Percentiles rank a stretch among this genome's conserved stretches.
phyloP scores from a whole-genome alignment of 495 filamentous ascomycete genomes.

The Cetradonia linearis region DNA sequence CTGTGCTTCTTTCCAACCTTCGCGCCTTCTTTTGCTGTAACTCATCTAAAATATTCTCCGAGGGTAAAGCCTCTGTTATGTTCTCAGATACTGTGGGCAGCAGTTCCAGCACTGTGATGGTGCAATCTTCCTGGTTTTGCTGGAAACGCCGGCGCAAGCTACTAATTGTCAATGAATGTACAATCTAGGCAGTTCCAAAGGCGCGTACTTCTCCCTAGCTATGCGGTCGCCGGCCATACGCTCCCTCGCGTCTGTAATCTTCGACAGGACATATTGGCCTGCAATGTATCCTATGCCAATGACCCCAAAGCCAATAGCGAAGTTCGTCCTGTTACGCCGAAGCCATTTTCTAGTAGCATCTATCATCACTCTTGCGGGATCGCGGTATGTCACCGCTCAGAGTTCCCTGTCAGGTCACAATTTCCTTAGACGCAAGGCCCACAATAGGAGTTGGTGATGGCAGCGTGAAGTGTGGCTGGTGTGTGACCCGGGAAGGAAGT shows the following conservation, averaged over 20 bases:
- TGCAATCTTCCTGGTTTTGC: conserved; percentile 98
- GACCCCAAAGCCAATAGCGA: conserved; percentile 78
- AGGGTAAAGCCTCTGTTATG: conserved; percentile 76
- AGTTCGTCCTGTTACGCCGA: conserved; percentile 76
- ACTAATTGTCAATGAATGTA: conserved; percentile 9
- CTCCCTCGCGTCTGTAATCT: conserved; percentile 84
- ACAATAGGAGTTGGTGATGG: neutral
- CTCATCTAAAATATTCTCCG: conserved; percentile 80
- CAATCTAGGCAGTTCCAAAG: neutral
- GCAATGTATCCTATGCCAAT: conserved; percentile 86
- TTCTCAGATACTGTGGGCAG: conserved; percentile 83
- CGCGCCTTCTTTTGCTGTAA: conserved; percentile 89
- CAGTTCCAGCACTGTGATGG: conserved; percentile 92
- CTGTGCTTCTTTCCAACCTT: conserved; percentile 49
- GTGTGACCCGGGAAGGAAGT: neutral
- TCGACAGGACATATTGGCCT: conserved; percentile 80
- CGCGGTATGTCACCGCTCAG: neutral
- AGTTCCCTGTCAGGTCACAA: neutral
- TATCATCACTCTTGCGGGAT: conserved; percentile 50
- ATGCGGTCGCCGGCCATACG: conserved; percentile 93
- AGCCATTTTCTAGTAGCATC: conserved; percentile 77
- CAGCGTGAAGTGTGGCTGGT: neutral
- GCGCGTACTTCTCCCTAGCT: conserved; percentile 76
- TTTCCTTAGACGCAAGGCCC: neutral
- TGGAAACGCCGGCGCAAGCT: conserved; percentile 92